phyloP scores from a whole-genome alignment of 2,329 filamentous ascomycete genomes.

The Emericellopsis cladophorae region DNA sequence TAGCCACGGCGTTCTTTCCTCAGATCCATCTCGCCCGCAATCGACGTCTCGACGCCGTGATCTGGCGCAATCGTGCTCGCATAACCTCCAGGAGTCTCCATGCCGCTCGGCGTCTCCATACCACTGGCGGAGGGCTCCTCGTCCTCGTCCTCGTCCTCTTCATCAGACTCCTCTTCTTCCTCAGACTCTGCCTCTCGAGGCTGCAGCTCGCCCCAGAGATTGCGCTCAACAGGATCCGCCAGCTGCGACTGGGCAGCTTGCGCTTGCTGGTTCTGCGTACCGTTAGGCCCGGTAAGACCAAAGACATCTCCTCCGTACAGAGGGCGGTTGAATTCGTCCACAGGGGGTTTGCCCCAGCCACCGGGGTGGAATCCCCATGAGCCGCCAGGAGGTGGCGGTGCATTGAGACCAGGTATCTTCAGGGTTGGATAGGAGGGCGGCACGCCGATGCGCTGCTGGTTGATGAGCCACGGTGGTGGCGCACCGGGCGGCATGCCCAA shows the following conservation, averaged over 20 bases:
- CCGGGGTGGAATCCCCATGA: slow-evolving; percentile 93
- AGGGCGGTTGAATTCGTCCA: slow-evolving; percentile 85
- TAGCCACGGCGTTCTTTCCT: slow-evolving; percentile 72
- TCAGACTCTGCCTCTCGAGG: slow-evolving; percentile 63
- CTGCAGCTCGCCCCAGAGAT: slow-evolving; percentile 86
- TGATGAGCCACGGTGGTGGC: slow-evolving; percentile 93
- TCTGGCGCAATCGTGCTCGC: slow-evolving; percentile 73
- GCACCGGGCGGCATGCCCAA: slow-evolving; percentile 87
- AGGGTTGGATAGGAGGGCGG: slow-evolving; percentile 92
- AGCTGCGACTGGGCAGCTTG: slow-evolving; percentile 26
- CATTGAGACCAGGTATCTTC: slow-evolving; percentile 88
- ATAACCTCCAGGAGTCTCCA: slow-evolving; percentile 73
- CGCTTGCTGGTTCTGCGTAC: slow-evolving; percentile 17
- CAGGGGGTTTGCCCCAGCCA: slow-evolving; percentile 89
- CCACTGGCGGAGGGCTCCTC: slow-evolving; percentile 50
- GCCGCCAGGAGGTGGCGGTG: slow-evolving; percentile 77
- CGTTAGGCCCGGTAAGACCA: slow-evolving; percentile 47
- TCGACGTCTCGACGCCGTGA: slow-evolving; percentile 58
- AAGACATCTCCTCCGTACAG: slow-evolving; percentile 93
- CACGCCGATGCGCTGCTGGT: slow-evolving; percentile 86
- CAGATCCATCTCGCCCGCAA: slow-evolving; percentile 80
- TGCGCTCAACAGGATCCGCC: slow-evolving; percentile 74
- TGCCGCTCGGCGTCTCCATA: slow-evolving; percentile 60
- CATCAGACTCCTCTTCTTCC: slow-evolving; percentile 64
- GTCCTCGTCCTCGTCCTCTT: slow-evolving; percentile 52